Percentiles rank a stretch among this genome's conserved stretches.
These are phyloP conservation scores for Casuarina cunninghamiana DNA, from an alignment of 306 rosid genomes.

Conservation along the genomic window DNA sequence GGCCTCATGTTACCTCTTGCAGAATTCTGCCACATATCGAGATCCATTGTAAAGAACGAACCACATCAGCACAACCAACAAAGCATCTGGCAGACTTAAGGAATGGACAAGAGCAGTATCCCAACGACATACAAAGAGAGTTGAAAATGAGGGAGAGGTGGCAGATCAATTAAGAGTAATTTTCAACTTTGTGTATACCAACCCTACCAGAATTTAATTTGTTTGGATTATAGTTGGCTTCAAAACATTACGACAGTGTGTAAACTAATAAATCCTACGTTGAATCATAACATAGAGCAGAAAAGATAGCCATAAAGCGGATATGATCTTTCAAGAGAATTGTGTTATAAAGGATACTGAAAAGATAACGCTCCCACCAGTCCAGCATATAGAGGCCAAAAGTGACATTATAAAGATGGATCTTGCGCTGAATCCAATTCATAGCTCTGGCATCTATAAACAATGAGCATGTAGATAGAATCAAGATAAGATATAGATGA, in stretches of 20 bases:
- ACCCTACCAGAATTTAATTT: neutral
- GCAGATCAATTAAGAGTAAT: conserved; percentile 6
- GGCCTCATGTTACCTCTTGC: conserved; percentile 53
- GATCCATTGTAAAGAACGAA: conserved; percentile 59
- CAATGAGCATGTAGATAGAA: neutral
- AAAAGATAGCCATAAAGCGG: neutral
- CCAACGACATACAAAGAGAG: neutral
- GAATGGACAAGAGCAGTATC: conserved; percentile 36
- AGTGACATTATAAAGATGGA: conserved; percentile 86
- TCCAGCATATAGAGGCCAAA: conserved; percentile 95
- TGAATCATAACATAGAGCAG: neutral
- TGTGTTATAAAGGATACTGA: conserved; percentile 68
- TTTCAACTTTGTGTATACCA: neutral
- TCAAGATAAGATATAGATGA: neutral
- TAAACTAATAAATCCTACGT: neutral
- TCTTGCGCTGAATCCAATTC: conserved; percentile 92
- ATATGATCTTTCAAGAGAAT: conserved; percentile 10
- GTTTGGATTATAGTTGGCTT: neutral
- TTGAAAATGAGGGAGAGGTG: neutral
- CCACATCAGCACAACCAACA: conserved; percentile 77
- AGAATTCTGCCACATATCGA: conserved; percentile 44
- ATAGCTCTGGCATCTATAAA: conserved; percentile 25
- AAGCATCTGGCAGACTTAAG: conserved; percentile 50
- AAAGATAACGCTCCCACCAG: conserved; percentile 93
- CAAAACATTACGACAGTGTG: neutral